Evolutionary conservation across 129 eudicot genomes (phyloP).

Genomic region (Scalesia atractyloides): DNA sequence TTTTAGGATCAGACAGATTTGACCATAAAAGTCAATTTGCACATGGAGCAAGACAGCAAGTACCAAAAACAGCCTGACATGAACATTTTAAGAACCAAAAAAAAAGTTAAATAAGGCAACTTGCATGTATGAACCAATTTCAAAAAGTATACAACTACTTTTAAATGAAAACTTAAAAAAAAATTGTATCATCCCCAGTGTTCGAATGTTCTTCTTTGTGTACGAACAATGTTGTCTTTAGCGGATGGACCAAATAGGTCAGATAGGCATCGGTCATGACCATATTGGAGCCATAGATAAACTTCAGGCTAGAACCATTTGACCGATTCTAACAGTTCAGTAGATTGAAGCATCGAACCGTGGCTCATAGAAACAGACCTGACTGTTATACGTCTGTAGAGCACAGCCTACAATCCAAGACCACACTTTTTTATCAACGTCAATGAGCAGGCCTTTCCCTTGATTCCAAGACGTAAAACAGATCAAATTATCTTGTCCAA

Average conservation of each 20-base stretch:
- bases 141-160: constrained; percentile 26
- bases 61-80: background rate
- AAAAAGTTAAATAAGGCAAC: background rate
- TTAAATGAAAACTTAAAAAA: background rate
- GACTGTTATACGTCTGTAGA: constrained; percentile 89
- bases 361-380: constrained; percentile 97
- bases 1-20: too few relatives aligned
- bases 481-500: constrained; percentile 93
- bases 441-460: constrained; percentile 92
- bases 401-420: constrained; percentile 99
- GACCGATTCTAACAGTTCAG: constrained; percentile 28
- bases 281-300: constrained; percentile 13
- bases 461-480: constrained; percentile 99
- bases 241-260: background rate
- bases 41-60: too few relatives aligned
- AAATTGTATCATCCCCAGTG: constrained; percentile 8
- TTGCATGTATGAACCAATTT: constrained; percentile 18
- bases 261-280: background rate
- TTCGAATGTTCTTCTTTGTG: constrained; percentile 10
- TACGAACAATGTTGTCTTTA: background rate
- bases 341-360: constrained; percentile 81
- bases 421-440: constrained; percentile 92
- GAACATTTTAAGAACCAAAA: background rate
- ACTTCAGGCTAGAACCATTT: constrained; percentile 1
- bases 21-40: too few relatives aligned